Base-by-base conservation (phyloP, 1,284 basidiomycete species). In the Naganishia albida region DNA sequence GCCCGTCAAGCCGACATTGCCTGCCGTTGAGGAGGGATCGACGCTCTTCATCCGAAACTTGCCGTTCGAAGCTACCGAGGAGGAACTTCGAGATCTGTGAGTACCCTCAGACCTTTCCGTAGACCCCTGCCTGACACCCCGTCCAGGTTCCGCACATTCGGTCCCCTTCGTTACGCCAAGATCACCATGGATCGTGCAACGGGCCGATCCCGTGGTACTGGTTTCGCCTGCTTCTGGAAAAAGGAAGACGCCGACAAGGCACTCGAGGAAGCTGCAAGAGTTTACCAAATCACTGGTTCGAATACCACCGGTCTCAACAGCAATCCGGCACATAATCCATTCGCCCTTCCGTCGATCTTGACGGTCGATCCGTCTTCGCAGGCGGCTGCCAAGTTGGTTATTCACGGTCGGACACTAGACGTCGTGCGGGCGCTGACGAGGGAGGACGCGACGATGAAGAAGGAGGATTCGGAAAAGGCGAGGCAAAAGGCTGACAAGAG, bases 191-290 rank as follows among this genome's bases (percentile, higher is more conserved):
- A 99, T 73, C 83, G 82, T 18, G 85, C 84, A 0, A 92, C 89
- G 0, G 90, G 88, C 20, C 87, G 93, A 54, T 92, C 93, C 38
- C 84, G 92, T 53, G 96, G 96, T 10, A 97, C 93, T 0, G 96
- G 93, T 0, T 99, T 99, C 76, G 93, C 90, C 0, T 98, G 93
- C 78, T 98, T 96, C 81, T 98, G 95, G 95, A 93, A 95, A 69
- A 86, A 85, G 68, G 89, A 88, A 67, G 89, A 95, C 69, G 95
- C 94, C 3, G 89, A 95, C 72, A 87, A 87, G 65, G 91, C 87
- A 3, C 84, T 98, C 39, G 84, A 86, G 59, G 90, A 93, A 74
- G 90, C 92, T 53, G 87, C 90, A 44, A 82, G 88, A 4, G 81
- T 93, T 6, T 84, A 84, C 25, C 74, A 81, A 49, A 89, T 91